These are phyloP conservation scores for Marsdenia floribunda DNA, from an alignment of 257 asterid genomes.

Conservation along the genomic window DNA sequence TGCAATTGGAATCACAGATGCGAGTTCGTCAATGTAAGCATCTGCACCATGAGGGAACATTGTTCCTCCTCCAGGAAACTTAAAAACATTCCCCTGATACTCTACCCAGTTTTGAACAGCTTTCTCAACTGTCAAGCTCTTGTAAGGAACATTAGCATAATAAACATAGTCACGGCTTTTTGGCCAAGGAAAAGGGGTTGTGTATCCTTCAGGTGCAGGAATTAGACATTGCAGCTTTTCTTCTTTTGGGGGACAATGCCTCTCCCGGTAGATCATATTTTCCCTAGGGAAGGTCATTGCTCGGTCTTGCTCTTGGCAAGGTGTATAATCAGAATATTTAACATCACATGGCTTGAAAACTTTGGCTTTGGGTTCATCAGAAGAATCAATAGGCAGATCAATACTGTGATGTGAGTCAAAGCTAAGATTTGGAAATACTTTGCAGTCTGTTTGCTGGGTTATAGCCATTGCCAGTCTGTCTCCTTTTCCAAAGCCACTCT, in stretches of 20 bases:
- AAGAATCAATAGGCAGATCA: slow-evolving; percentile 48
- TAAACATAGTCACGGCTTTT: slow-evolving; percentile 87
- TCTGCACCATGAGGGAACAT: slow-evolving; percentile 97
- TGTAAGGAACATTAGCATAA: slow-evolving; percentile 81
- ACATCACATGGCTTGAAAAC: slow-evolving; percentile 57
- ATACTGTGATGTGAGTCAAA: slow-evolving; percentile 74
- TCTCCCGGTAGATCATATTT: slow-evolving; percentile 78
- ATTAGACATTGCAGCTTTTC: slow-evolving; percentile 75
- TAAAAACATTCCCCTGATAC: slow-evolving; percentile 73
- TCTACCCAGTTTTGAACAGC: slow-evolving; percentile 85
- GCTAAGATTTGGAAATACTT: slow-evolving; percentile 43
- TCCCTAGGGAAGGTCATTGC: slow-evolving; percentile 92
- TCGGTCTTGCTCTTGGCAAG: slow-evolving; percentile 92
- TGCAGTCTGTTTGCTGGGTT: slow-evolving; percentile 60
- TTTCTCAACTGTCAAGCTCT: slow-evolving; percentile 84
- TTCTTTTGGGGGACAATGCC: slow-evolving; percentile 80
- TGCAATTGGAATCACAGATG: slow-evolving; percentile 54
- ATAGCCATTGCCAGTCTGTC: slow-evolving; percentile 56
- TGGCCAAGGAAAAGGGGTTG: slow-evolving; percentile 90
- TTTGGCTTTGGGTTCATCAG: slow-evolving; percentile 49
- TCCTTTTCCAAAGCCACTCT: slow-evolving; percentile 86
- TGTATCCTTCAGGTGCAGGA: slow-evolving; percentile 81
- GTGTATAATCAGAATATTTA: slow-evolving; percentile 62
- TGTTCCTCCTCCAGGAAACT: slow-evolving; percentile 96
- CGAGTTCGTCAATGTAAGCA: slow-evolving; percentile 81